Evolutionary conservation across 2,329 filamentous ascomycete species (phyloP), one percentile per base, ranked within the genome.

Genomic region (Xylaria sp.): DNA sequence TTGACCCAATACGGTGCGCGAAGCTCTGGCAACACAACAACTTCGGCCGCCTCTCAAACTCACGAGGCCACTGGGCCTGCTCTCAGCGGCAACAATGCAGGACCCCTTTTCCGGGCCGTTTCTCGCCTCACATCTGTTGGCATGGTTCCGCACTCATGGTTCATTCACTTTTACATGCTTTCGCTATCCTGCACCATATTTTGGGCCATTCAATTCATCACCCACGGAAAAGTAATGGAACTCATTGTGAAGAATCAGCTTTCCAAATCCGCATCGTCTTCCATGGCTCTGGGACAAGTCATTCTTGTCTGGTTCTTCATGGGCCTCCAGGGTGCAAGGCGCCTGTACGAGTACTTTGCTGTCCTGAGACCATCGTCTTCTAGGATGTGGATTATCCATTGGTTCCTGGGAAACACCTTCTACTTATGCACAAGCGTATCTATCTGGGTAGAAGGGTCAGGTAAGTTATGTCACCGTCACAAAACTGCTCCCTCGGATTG

Each of bases 131-230:
- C 83, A 3, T 80, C 82, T 1, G 71, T 81, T 54, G 81, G 82
- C 73, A 88, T 88, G 77, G 91, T 98, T 43, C 94, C 95, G 25
- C 96, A 98, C 81, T 87, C 87, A 70, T 98, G 93, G 90, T 98
- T 98, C 80, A 87, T 86, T 52, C 92, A 96, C 75, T 98, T 97
- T 82, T 98, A 99, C 79, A 77, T 92, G 62, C 79, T 90, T 43
- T 95, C 93, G 3, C 82, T 94, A 4, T 77, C 83, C 1, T 90
- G 88, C 68, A 94, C 93, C 0, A 75, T 89, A 4, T 92, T 94
- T 79, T 98, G 94, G 94, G 87, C 85, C 0, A 80, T 81, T 73
- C 91, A 94, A 79, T 86, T 92, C 63, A 72, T 87, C 28, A 81
- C 76, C 31, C 79, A 83, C 68, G 92, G 92, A 1, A 70, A 76